Evolutionary conservation across 345 rosid species (phyloP).

Genomic region (Isatis tinctoria): DNA sequence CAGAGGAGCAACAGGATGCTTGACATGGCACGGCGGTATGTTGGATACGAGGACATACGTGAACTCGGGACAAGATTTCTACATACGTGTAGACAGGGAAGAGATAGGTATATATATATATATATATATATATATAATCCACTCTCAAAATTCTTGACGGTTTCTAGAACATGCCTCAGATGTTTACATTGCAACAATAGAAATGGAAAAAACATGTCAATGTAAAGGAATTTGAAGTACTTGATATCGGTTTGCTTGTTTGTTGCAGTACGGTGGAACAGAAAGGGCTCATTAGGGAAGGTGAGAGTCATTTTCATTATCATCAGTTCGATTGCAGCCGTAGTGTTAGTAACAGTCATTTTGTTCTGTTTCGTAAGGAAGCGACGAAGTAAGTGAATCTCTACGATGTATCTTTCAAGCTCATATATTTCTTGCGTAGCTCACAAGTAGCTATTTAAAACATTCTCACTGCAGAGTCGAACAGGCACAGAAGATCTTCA

Average conservation of each 20-base stretch:
- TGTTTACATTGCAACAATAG: neutral
- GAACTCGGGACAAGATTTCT: constrained; percentile 47
- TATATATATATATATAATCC: constrained; percentile 11
- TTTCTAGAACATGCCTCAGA: neutral
- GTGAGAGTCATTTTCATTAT: constrained; percentile 23
- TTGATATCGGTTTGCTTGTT: neutral
- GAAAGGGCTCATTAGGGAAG: constrained; percentile 24
- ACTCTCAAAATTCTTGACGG: neutral
- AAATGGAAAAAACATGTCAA: neutral
- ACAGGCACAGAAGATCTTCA: neutral
- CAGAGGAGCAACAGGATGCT: constrained; percentile 44
- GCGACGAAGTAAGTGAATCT: constrained; percentile 30
- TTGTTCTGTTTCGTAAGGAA: constrained; percentile 26
- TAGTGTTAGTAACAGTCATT: constrained; percentile 12
- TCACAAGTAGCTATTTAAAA: neutral
- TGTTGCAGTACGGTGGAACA: constrained; percentile 31
- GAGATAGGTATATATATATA: constrained; percentile 41
- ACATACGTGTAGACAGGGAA: constrained; percentile 40
- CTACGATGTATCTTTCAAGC: neutral
- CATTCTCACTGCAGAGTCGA: constrained; percentile 22
- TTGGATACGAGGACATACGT: constrained; percentile 39
- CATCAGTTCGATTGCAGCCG: constrained; percentile 4
- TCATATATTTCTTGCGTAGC: neutral
- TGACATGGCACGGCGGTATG: constrained; percentile 49
- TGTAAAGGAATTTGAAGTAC: neutral